Base-by-base conservation (phyloP, 805 yeast genomes). In the Candida schatavii region DNA sequence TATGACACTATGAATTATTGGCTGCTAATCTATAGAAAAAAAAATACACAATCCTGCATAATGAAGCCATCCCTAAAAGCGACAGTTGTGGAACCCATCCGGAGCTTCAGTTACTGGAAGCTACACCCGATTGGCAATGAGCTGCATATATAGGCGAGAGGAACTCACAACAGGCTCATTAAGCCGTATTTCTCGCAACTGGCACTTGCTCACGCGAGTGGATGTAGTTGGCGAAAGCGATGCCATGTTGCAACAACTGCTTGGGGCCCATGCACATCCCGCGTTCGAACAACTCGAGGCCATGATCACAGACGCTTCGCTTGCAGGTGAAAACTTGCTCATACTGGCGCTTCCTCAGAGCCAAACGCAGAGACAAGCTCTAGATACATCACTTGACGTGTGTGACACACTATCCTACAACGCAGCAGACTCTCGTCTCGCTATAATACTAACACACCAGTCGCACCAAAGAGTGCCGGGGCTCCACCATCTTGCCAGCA, bases 401-500 rank as follows among this genome's bases (percentile, higher is more conserved):
- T 18, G 18, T 18, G 35, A 35, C 18, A 35, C 15, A 13, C 3
- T 35, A 3, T 10, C 18, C 5, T 22, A n/a, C 27, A 5, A 35
- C 29, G 25, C 30, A 17, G 20, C 11, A 7, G 18, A 20, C 22
- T 35, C 38, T 4, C 20, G 15, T 4, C 25, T 37, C 18, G 9
- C 13, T 25, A 26, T 37, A 11, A 10, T 17, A 18, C 32, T 38
- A 4, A 38, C 35, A 7, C 35, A 28, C n/a, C 34, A 28, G 25
- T 29, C 41, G 15, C 30, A 14, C 14, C 28, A 29, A 25, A 20
- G 41, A 21, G 35, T 38, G 9, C 41, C 41, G 9, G 41, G 27
- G 5, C 28, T 38, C 10, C 38, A 35, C 15, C 20, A 13, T 1
- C 28, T 15, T 21, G 19, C 35, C 7, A 23, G 27, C 27, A 23